These are phyloP conservation scores for Salix viminalis DNA, from an alignment of 345 rosid species.

Conservation along the genomic window DNA sequence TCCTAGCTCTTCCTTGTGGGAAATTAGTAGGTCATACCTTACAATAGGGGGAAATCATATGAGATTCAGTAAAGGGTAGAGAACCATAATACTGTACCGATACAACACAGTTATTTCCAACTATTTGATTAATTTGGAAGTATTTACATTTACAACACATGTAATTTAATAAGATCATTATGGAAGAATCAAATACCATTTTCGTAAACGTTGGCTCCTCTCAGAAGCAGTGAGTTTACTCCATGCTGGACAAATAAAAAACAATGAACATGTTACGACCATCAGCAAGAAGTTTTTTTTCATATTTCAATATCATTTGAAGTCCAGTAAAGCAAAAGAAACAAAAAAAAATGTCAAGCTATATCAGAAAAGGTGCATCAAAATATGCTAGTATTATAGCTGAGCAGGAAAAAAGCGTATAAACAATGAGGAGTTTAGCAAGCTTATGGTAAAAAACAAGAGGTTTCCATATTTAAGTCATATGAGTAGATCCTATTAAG, in stretches of 20 bases:
- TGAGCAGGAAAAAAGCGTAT: too few species aligned
- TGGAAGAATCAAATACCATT: slow-evolving; percentile 47
- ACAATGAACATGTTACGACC: background rate
- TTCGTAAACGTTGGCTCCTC: slow-evolving; percentile 71
- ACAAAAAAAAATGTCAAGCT: background rate
- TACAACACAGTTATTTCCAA: background rate
- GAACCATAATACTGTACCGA: background rate
- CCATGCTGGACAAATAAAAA: slow-evolving; percentile 58
- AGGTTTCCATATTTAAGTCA: too few species aligned
- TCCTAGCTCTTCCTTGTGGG: slow-evolving; percentile 91
- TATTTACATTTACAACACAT: background rate
- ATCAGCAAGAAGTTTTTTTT: background rate
- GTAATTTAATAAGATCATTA: background rate
- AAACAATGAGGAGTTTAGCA: too few species aligned
- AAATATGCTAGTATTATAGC: too few species aligned
- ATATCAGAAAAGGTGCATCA: too few species aligned
- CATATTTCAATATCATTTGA: background rate
- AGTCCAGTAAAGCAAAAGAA: background rate
- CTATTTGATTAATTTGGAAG: background rate
- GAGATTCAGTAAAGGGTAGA: background rate
- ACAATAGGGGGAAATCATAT: slow-evolving; percentile 13
- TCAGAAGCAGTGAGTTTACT: slow-evolving; percentile 77
- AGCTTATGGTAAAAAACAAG: too few species aligned
- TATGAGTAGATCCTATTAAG: too few species aligned
- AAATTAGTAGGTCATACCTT: slow-evolving; percentile 78